Evolutionary conservation across 495 filamentous ascomycete species (phyloP), one percentile per base, ranked within the genome.

Genomic region (Recurvomyces mirabilis): DNA sequence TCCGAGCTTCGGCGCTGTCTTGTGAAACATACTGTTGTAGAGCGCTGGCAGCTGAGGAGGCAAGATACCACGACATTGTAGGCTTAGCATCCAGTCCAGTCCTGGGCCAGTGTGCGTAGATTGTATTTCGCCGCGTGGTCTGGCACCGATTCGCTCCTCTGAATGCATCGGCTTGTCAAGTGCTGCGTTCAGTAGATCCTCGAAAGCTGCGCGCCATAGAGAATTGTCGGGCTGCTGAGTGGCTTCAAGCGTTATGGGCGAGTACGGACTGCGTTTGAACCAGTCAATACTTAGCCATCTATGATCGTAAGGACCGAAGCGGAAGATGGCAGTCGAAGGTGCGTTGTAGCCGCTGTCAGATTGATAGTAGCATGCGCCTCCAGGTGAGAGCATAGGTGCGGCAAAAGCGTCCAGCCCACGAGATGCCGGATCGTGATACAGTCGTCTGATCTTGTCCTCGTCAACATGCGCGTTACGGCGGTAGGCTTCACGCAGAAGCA

Each of bases 171-270:
- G 56, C 44, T 68, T 65, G 35, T 68, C 72, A 37, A 68, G 70
- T 26, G 71, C 60, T 1, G 73, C 57, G 19, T 62, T 59, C 9
- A 77, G 40, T 9, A 77, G 60, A 55, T 77, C 74, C 47, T 75
- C 72, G 43, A 75, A 75, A 0, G 74, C 74, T 38, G 68, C 65
- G 13, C 70, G 63, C 71, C 71, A 77, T n/a, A n/a, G n/a, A n/a
- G n/a, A n/a, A n/a, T n/a, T n/a, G 9, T 24, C 32, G n/a, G 12
- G 11, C 49, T 12, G 58, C 49, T 10, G 52, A 51, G 34, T 56
- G 53, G 9, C 57, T 41, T 75, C 72, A 1, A 76, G 54, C 31
- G 65, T 56, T 5, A 74, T 52, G 12, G 72, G 73, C 4, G 73
- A 76, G 54, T 76, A 76, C 0, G 68, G 67, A 31, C 47, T 50